These are phyloP conservation scores for Penicillium chermesinum DNA, from an alignment of 495 filamentous ascomycete genomes.

Conservation along the genomic window DNA sequence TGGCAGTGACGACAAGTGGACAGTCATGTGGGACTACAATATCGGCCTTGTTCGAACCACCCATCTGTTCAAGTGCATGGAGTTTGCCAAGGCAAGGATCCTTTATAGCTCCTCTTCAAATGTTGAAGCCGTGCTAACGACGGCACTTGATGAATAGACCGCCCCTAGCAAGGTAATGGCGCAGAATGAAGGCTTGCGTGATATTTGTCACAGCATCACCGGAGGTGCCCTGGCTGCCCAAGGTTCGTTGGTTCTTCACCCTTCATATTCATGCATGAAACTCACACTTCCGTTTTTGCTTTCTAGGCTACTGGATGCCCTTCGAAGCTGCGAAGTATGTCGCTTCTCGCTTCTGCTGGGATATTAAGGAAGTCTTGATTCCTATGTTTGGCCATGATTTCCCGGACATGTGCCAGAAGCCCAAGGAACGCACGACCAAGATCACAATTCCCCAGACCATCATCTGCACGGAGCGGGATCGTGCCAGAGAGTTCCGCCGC, in stretches of 20 bases:
- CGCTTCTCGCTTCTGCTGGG: constrained; percentile 80
- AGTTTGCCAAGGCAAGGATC: constrained; percentile 80
- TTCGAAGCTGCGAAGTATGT: constrained; percentile 77
- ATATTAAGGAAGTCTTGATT: constrained; percentile 77
- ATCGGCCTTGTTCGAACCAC: constrained; percentile 93
- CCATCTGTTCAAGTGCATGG: constrained; percentile 86
- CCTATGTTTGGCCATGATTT: constrained; percentile 85
- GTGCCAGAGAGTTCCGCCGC: background rate
- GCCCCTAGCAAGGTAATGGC: constrained; percentile 76
- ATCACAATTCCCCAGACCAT: background rate
- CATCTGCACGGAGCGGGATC: background rate
- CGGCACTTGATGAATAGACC: constrained; percentile 48
- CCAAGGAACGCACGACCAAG: constrained; percentile 39
- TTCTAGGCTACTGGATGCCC: constrained; percentile 92
- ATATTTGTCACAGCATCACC: constrained; percentile 90
- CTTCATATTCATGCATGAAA: background rate
- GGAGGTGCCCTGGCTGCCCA: constrained; percentile 85
- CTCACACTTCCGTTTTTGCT: constrained; percentile 13
- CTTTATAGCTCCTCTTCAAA: too few relatives aligned
- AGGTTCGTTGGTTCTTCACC: constrained; percentile 54
- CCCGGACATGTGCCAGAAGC: constrained; percentile 56
- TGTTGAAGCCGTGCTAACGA: too few relatives aligned
- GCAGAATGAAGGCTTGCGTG: constrained; percentile 71
- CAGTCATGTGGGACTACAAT: constrained; percentile 95
- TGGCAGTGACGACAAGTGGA: constrained; percentile 60